phyloP scores from a whole-genome alignment of 768 basidiomycete genomes.

The Chalciporus sphaerocephalus region DNA sequence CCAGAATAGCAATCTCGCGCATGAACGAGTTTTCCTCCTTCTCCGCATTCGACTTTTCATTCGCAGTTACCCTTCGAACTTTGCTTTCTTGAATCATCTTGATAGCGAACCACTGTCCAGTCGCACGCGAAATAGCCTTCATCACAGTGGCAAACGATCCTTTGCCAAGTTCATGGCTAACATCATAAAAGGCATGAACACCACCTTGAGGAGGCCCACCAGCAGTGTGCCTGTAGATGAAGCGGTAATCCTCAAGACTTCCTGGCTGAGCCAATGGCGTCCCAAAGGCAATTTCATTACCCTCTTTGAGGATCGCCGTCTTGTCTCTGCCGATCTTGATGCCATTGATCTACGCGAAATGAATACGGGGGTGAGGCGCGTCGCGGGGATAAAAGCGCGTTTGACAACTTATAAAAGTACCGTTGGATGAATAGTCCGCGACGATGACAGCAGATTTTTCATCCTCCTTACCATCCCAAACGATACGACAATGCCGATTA shows the following conservation, averaged over 20 bases:
- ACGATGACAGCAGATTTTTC: conserved; percentile 32
- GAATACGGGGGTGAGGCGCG: conserved; percentile 7
- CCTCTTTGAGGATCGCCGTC: conserved; percentile 45
- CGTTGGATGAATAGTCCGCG: conserved; percentile 39
- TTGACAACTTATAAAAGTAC: conserved; percentile 36
- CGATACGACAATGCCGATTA: conserved; percentile 35
- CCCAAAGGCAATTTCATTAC: conserved; percentile 88
- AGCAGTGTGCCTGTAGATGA: conserved; percentile 66
- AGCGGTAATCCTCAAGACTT: conserved; percentile 71
- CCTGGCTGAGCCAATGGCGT: conserved; percentile 43
- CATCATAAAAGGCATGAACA: conserved; percentile 62
- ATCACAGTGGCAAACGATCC: conserved; percentile 91
- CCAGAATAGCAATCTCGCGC: conserved; percentile 77
- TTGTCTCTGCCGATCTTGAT: conserved; percentile 37
- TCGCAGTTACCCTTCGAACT: conserved; percentile 38
- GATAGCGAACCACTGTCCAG: conserved; percentile 76
- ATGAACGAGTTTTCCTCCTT: conserved; percentile 43
- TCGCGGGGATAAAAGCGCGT: conserved; percentile 13
- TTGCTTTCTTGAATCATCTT: conserved; percentile 72
- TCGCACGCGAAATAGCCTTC: conserved; percentile 68
- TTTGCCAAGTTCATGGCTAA: conserved; percentile 71
- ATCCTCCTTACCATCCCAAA: conserved; percentile 34
- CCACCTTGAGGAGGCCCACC: conserved; percentile 46
- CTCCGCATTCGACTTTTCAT: conserved; percentile 26
- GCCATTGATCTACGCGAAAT: conserved; percentile 35